Evolutionary conservation across 257 asterid species (phyloP).

Genomic region (Lantana camara): DNA sequence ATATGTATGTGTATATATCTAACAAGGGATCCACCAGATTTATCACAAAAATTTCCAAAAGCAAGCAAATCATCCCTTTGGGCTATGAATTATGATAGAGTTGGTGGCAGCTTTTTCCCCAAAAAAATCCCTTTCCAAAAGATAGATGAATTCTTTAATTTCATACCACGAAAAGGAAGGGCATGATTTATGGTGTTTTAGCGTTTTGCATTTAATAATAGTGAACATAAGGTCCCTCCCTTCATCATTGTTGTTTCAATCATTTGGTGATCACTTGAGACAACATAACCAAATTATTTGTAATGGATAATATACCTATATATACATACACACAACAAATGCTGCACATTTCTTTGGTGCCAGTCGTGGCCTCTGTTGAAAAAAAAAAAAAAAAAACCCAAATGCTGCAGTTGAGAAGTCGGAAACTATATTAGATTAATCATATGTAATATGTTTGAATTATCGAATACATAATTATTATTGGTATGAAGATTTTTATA

Average conservation of each 20-base stretch:
- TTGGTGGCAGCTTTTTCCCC: constrained; percentile 7
- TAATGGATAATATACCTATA: too few species aligned
- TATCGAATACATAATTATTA: too few species aligned
- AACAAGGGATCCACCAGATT: constrained; percentile 15
- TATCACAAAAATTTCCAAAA: background rate
- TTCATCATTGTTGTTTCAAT: background rate
- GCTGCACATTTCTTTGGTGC: too few species aligned
- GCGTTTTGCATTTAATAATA: background rate
- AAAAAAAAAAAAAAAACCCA: too few species aligned
- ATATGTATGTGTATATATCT: too few species aligned
- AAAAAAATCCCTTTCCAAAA: background rate
- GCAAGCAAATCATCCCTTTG: background rate
- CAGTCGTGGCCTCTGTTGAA: too few species aligned
- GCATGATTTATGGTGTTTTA: background rate
- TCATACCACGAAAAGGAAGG: background rate
- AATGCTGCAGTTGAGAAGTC: too few species aligned
- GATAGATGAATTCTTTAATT: background rate
- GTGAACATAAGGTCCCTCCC: background rate
- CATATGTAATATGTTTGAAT: too few species aligned
- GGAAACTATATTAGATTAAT: too few species aligned
- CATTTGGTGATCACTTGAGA: background rate
- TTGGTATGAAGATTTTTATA: too few species aligned
- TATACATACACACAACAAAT: too few species aligned
- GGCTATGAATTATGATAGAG: background rate
- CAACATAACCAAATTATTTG: too few species aligned